phyloP scores from a whole-genome alignment of 1,284 basidiomycete species.

The Moesziomyces sp. region DNA sequence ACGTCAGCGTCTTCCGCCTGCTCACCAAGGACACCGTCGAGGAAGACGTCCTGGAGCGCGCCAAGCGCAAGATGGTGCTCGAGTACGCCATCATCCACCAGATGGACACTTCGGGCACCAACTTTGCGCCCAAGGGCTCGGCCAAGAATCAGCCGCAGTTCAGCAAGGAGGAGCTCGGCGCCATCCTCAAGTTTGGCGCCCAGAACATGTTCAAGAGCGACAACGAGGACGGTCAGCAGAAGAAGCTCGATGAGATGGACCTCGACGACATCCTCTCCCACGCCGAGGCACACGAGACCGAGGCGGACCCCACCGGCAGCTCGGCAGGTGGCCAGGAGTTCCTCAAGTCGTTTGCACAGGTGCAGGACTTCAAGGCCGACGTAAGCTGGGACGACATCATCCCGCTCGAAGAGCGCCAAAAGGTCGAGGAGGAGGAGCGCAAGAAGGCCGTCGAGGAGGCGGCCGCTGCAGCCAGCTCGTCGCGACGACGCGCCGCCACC shows the following conservation, averaged over 20 bases:
- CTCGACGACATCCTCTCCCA: conserved; percentile 96
- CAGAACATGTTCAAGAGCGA: conserved; percentile 99
- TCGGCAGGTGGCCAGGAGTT: conserved; percentile 97
- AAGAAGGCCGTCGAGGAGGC: conserved; percentile 75
- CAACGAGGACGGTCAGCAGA: conserved; percentile 82
- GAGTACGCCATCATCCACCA: conserved; percentile 99
- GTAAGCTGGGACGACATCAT: conserved; percentile 97
- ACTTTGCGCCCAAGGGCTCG: conserved; percentile 79
- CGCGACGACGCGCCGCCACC: conserved; percentile 74
- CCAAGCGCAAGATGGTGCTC: conserved; percentile 99
- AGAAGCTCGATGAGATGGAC: conserved; percentile 99
- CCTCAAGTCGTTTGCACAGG: conserved; percentile 91
- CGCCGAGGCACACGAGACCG: conserved; percentile 96
- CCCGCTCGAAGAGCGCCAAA: conserved; percentile 88
- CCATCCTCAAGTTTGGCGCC: conserved; percentile 99
- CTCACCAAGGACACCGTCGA: conserved; percentile 99
- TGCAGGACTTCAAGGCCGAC: conserved; percentile 98
- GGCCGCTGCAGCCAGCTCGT: conserved; percentile 71
- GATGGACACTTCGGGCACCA: conserved; percentile 98
- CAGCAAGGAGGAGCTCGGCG: conserved; percentile 95
- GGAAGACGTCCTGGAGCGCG: conserved; percentile 96
- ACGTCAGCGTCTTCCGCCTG: conserved; percentile 96
- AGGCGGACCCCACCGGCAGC: conserved; percentile 75
- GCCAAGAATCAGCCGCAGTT: conserved; percentile 74
- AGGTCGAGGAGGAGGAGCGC: conserved; percentile 74